Conservation (phyloP, 129 eudicot species). For the Mikania micrantha region DNA sequence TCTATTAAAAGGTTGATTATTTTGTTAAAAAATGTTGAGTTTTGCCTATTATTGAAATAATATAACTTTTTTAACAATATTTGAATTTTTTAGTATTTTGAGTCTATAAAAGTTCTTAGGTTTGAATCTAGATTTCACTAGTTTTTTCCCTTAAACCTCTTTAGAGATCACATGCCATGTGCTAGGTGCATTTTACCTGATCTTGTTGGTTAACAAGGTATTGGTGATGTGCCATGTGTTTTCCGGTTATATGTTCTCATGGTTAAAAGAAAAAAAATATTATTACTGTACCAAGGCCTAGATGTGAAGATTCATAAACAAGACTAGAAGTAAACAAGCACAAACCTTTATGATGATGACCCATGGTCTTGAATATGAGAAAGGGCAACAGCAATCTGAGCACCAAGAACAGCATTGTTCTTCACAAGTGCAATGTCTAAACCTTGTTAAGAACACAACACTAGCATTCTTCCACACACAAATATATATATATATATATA, state of each 20-base stretch:
- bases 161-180: no score
- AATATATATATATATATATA: no score
- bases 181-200: no score
- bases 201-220: no score
- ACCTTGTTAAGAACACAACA: slow-evolving; percentile 32
- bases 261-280: no score
- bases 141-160: no score
- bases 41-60: neutral
- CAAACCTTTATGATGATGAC: slow-evolving; percentile 27
- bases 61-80: no score
- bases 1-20: neutral
- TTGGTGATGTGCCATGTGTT: no score
- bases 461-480: slow-evolving; percentile 12
- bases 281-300: neutral
- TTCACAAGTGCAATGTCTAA: slow-evolving; percentile 92
- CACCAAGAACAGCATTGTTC: slow-evolving; percentile 81
- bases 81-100: no score
- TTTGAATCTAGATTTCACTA: no score
- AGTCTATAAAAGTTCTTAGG: no score
- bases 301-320: neutral
- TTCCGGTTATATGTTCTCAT: no score
- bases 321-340: neutral
- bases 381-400: slow-evolving; percentile 81
- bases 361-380: slow-evolving; percentile 42
- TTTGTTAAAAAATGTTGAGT: neutral